Percentiles rank a stretch among this genome's conserved stretches.
Conservation (phyloP, 2,329 filamentous ascomycete species). For the Drechslerella stenobrocha region DNA sequence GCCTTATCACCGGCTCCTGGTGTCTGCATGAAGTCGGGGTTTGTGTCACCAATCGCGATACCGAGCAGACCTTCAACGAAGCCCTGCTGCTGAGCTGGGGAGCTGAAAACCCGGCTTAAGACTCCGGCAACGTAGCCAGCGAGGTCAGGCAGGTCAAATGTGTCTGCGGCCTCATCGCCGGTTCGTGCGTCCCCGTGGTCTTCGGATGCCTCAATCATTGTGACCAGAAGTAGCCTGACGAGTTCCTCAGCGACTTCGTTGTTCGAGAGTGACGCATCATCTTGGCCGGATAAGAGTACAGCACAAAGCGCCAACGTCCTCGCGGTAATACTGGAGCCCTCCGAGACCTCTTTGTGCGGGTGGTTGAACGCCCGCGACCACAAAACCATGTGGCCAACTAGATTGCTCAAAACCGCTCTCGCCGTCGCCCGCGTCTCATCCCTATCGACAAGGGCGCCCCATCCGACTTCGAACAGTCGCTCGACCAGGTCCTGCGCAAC, state of each 20-base stretch:
- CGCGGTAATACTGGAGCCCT: conserved; percentile 33
- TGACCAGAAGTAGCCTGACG: conserved; percentile 33
- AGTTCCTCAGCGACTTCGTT: conserved; percentile 27
- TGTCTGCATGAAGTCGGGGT: conserved; percentile 20
- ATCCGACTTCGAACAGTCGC: conserved; percentile 37
- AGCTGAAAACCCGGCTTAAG: conserved; percentile 17
- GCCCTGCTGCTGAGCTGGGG: conserved; percentile 10
- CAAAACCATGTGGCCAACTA: conserved; percentile 31
- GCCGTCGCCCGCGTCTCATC: conserved; percentile 6
- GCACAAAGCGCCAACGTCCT: conserved; percentile 33
- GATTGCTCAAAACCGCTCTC: conserved; percentile 4
- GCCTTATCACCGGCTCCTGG: conserved; percentile 21
- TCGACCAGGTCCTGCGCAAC: conserved; percentile 33
- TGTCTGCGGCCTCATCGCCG: conserved; percentile 5
- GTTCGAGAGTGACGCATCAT: conserved; percentile 5
- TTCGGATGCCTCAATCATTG: conserved; percentile 31
- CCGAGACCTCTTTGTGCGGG: conserved; percentile 31
- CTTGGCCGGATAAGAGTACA: conserved; percentile 4
- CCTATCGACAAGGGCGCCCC: conserved; percentile 9
- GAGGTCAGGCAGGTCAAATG: conserved; percentile 30
- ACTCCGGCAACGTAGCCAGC: conserved; percentile 18
- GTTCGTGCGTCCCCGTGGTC: neutral
- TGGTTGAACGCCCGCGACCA: conserved; percentile 41
- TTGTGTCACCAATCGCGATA: conserved; percentile 18
- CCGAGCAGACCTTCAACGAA: conserved; percentile 21